Conservation (phyloP, 2,329 filamentous ascomycete species). For the Tolypocladium inflatum region DNA sequence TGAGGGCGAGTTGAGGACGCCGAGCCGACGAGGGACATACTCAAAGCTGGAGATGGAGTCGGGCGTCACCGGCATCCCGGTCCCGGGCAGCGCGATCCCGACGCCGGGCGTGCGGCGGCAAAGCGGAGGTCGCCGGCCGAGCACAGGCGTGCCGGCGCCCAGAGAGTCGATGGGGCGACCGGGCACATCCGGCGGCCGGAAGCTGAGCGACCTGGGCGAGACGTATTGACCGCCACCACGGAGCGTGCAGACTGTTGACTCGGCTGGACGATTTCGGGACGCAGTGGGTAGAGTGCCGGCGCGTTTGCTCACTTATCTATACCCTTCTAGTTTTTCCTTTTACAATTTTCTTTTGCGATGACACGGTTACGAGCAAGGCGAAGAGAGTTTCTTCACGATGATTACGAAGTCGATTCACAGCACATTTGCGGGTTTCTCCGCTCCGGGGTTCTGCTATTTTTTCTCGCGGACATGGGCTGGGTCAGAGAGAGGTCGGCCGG, state of each 20-base stretch:
- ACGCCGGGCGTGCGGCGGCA: constrained; percentile 33
- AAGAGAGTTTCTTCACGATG: background rate
- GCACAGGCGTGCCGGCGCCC: constrained; percentile 23
- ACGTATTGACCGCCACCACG: constrained; percentile 31
- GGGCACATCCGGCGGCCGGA: constrained; percentile 25
- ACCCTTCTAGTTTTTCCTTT: constrained; percentile 2
- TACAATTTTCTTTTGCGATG: constrained; percentile 1
- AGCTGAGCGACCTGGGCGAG: constrained; percentile 42
- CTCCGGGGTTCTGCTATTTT: background rate
- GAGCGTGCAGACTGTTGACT: background rate
- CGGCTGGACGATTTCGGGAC: background rate
- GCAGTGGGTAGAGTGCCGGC: constrained; percentile 4
- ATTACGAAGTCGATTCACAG: background rate
- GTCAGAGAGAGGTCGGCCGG: background rate
- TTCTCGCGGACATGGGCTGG: background rate
- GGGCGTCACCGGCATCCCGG: constrained; percentile 28
- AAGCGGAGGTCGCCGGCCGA: constrained; percentile 33
- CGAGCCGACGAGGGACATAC: constrained; percentile 45
- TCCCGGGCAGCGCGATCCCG: constrained; percentile 35
- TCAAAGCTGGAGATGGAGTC: constrained; percentile 36
- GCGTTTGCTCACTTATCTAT: constrained; percentile 2
- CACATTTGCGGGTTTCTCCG: background rate
- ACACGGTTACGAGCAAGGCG: background rate
- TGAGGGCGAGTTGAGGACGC: constrained; percentile 34
- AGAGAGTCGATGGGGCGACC: constrained; percentile 16